Percentiles rank a stretch among this genome's conserved stretches.
phyloP scores from a whole-genome alignment of 495 filamentous ascomycete genomes.

The Hyaloscypha bicolor region DNA sequence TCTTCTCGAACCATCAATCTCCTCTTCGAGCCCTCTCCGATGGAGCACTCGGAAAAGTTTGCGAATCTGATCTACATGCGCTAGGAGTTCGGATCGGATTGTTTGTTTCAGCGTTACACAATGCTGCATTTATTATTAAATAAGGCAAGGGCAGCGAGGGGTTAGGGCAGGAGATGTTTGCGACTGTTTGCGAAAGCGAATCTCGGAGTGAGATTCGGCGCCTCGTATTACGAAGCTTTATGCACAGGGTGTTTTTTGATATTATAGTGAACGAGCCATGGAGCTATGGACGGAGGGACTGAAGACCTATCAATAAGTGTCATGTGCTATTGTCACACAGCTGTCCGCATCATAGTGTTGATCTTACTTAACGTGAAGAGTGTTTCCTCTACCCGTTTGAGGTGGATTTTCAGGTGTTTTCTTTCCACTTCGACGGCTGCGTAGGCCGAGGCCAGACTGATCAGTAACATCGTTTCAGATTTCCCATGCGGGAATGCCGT shows the following conservation, averaged over 20 bases:
- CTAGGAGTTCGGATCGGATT: not conserved
- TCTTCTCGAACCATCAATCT: not conserved
- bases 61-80: slow-evolving; percentile 24
- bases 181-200: slow-evolving; percentile 8
- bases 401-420: not conserved
- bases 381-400: not conserved
- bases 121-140: not conserved
- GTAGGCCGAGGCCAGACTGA: not conserved
- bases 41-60: slow-evolving; percentile 8
- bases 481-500: slow-evolving; percentile 6
- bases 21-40: slow-evolving; percentile 10
- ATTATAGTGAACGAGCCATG: not conserved
- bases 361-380: not conserved
- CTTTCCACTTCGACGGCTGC: not conserved
- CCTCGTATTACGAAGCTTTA: not conserved
- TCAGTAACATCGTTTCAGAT: slow-evolving; percentile 14
- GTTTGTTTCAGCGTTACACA: not conserved
- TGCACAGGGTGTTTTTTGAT: not conserved
- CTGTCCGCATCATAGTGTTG: not conserved
- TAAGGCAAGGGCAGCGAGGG: not conserved
- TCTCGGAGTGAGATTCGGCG: slow-evolving; percentile 9
- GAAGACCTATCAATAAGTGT: not conserved
- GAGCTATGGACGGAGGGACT: not conserved
- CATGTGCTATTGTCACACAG: not conserved
- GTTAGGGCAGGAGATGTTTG: not conserved